Evolutionary conservation across 1,284 basidiomycete genomes (phyloP).

Genomic region (Pseudozyma thailandica): DNA sequence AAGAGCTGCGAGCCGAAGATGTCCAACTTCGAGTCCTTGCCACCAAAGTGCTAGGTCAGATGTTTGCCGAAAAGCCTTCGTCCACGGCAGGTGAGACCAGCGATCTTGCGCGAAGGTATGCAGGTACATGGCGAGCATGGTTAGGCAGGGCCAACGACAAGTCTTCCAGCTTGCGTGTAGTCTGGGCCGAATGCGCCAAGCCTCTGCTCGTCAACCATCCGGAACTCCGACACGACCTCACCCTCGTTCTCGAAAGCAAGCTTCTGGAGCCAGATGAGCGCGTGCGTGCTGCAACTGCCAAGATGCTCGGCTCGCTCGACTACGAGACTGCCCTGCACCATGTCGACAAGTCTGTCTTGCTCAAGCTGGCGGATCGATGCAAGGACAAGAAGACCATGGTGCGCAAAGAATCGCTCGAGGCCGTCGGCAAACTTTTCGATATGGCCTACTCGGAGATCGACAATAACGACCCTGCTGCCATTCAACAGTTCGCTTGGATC

Average conservation of each 20-base stretch:
- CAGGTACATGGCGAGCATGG: constrained; percentile 87
- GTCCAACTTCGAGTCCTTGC: constrained; percentile 79
- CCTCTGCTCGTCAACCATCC: constrained; percentile 72
- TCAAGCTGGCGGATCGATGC: constrained; percentile 77
- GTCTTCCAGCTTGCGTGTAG: constrained; percentile 76
- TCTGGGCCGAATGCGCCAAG: constrained; percentile 80
- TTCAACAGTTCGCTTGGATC: constrained; percentile 91
- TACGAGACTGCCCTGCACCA: constrained; percentile 90
- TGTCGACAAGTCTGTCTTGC: constrained; percentile 76
- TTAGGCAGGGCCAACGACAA: constrained; percentile 83
- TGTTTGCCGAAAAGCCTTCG: constrained; percentile 75
- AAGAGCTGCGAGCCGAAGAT: constrained; percentile 84
- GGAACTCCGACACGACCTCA: constrained; percentile 74
- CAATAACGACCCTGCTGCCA: constrained; percentile 78
- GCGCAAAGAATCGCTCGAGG: constrained; percentile 81
- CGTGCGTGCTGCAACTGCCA: constrained; percentile 85
- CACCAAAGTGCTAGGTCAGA: constrained; percentile 84
- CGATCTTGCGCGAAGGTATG: constrained; percentile 81
- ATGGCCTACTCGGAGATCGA: constrained; percentile 93
- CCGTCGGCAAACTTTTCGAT: constrained; percentile 81
- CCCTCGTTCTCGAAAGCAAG: constrained; percentile 44
- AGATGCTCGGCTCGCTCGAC: constrained; percentile 82
- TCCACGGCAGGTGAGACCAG: constrained; percentile 48
- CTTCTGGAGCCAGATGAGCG: constrained; percentile 85
- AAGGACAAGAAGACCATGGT: constrained; percentile 89